phyloP scores from a whole-genome alignment of 176 grass and related monocot species.

The Secale cereale region DNA sequence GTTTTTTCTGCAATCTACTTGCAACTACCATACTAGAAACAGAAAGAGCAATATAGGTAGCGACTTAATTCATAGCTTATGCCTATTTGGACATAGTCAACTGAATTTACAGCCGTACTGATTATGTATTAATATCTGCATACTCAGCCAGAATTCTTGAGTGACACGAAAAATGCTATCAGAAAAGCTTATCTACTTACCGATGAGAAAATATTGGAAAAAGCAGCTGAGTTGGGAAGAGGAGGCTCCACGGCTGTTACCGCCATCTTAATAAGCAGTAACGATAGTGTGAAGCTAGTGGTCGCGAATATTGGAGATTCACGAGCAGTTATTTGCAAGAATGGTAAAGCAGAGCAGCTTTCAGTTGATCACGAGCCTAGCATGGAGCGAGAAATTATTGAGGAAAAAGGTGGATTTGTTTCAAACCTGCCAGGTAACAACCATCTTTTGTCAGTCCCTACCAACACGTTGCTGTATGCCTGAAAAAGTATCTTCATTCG shows the following conservation, averaged over 20 bases:
- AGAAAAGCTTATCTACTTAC: constrained; percentile 82
- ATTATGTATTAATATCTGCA: constrained; percentile 26
- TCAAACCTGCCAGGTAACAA: constrained; percentile 83
- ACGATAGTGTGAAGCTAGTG: constrained; percentile 58
- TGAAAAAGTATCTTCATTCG: constrained; percentile 4
- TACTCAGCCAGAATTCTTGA: constrained; percentile 86
- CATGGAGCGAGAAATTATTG: constrained; percentile 55
- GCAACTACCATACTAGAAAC: constrained; percentile 15
- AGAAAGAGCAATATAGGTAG: not conserved
- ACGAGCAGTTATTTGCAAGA: constrained; percentile 77
- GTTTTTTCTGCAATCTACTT: not conserved
- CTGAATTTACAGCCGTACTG: constrained; percentile 12
- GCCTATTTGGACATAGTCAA: not conserved
- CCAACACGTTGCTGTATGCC: not conserved
- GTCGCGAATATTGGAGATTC: constrained; percentile 97
- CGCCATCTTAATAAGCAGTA: constrained; percentile 70
- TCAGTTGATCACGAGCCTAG: constrained; percentile 90
- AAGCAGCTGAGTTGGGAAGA: constrained; percentile 67
- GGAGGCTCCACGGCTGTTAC: constrained; percentile 97
- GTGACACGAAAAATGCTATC: constrained; percentile 60
- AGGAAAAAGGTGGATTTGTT: constrained; percentile 89
- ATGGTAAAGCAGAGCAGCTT: constrained; percentile 73
- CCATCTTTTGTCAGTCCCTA: not conserved
- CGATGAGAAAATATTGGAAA: constrained; percentile 85
- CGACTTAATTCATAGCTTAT: not conserved